A percentile compares a stretch with the other conserved stretches of the same genome.
Conservation (phyloP, 2,329 filamentous ascomycete genomes). For the Pleurostoma richardsiae region DNA sequence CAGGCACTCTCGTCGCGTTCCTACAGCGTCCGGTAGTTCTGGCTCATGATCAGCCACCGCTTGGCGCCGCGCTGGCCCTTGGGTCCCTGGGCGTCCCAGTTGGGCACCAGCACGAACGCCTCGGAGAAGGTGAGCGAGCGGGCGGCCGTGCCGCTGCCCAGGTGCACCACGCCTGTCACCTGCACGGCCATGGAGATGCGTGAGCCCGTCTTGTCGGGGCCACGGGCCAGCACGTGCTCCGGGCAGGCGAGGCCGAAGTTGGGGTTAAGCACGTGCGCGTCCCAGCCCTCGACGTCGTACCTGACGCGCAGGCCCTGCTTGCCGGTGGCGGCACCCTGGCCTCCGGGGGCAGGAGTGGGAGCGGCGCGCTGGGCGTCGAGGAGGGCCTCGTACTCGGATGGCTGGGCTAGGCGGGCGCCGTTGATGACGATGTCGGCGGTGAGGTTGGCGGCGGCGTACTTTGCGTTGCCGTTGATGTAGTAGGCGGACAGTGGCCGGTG, state of each 20-base stretch:
- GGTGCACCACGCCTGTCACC: constrained; percentile 67
- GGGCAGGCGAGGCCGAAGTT: constrained; percentile 55
- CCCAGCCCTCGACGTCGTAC: constrained; percentile 72
- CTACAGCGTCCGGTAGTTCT: constrained; percentile 62
- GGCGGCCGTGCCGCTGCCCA: constrained; percentile 58
- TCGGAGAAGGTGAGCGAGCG: constrained; percentile 71
- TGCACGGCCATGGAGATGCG: constrained; percentile 70
- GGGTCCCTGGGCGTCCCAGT: constrained; percentile 53
- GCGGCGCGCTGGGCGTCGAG: constrained; percentile 57
- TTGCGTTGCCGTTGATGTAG: constrained; percentile 59
- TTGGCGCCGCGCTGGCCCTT: constrained; percentile 49
- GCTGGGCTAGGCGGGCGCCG: constrained; percentile 60
- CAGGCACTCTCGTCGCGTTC: background rate
- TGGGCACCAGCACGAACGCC: constrained; percentile 75
- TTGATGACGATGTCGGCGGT: constrained; percentile 74
- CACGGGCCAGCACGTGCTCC: constrained; percentile 28
- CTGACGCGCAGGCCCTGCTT: constrained; percentile 33
- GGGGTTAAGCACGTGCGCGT: constrained; percentile 74
- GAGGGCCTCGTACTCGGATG: constrained; percentile 60
- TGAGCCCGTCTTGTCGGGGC: constrained; percentile 40
- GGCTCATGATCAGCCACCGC: constrained; percentile 64
- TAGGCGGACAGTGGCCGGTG: constrained; percentile 57
- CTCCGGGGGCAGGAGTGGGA: constrained; percentile 6
- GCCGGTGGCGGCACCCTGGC: background rate
- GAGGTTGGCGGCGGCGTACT: constrained; percentile 43